Evolutionary conservation across 179 eudicot species (phyloP).

Genomic region (Silene noctiflora): DNA sequence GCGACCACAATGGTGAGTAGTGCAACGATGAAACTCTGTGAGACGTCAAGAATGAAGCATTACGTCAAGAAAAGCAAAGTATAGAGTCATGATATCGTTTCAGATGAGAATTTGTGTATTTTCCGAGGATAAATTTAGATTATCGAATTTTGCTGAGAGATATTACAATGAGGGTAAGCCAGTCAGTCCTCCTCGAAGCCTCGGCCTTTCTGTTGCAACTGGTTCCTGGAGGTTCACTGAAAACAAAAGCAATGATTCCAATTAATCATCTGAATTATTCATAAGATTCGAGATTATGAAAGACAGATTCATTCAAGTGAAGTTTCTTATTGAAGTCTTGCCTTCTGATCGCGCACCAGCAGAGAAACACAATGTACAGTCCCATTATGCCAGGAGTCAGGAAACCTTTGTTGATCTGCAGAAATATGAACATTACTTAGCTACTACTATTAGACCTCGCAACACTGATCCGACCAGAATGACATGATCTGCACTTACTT

Average conservation of each 20-base stretch:
- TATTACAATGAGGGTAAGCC: conserved; percentile 83
- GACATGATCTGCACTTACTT: conserved; percentile 34
- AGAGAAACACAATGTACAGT: conserved; percentile 63
- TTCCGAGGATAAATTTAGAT: not conserved
- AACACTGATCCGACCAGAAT: too few species aligned
- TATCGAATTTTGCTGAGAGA: conserved; percentile 15
- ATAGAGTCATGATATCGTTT: too few species aligned
- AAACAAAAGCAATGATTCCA: not conserved
- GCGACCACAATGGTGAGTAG: conserved; percentile 73
- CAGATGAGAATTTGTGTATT: not conserved
- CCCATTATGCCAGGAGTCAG: conserved; percentile 78
- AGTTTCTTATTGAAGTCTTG: conserved; percentile 6
- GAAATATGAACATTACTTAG: conserved; percentile 9
- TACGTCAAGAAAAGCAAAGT: not conserved
- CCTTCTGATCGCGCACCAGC: conserved; percentile 86
- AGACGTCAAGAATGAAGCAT: not conserved
- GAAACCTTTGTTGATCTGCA: conserved; percentile 60
- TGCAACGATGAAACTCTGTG: conserved; percentile 76
- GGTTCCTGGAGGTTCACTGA: conserved; percentile 76
- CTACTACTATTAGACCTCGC: too few species aligned
- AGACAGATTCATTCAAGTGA: not conserved
- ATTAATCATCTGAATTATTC: conserved; percentile 1
- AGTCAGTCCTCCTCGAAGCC: conserved; percentile 49
- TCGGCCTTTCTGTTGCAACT: conserved; percentile 60
- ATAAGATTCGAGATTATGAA: too few species aligned